Evolutionary conservation across 2,329 filamentous ascomycete species (phyloP).

Genomic region (Aspergillus glaucus): DNA sequence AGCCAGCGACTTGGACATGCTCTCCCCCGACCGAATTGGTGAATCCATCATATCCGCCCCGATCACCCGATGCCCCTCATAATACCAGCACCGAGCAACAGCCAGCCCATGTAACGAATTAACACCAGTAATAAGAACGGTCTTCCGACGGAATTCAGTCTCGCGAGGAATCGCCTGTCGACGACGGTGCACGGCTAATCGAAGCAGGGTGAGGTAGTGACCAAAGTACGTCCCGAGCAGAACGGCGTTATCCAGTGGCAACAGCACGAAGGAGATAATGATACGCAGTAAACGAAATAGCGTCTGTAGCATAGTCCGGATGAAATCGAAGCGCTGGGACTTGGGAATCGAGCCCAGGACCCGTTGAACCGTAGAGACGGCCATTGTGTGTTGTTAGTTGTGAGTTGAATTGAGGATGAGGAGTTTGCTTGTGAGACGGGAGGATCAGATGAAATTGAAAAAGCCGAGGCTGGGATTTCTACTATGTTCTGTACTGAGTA

Average conservation of each 20-base stretch:
- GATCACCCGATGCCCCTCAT: slow-evolving; percentile 62
- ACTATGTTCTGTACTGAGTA: too few relatives aligned
- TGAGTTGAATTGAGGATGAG: neutral
- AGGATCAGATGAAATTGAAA: neutral
- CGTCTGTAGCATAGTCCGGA: slow-evolving; percentile 7
- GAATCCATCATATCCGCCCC: slow-evolving; percentile 58
- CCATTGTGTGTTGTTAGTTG: slow-evolving; percentile 9
- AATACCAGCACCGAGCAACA: slow-evolving; percentile 59
- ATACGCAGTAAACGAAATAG: slow-evolving; percentile 22
- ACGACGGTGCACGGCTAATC: slow-evolving; percentile 11
- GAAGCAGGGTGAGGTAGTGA: slow-evolving; percentile 21
- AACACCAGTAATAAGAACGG: slow-evolving; percentile 65
- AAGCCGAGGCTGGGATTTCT: neutral
- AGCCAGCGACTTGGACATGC: slow-evolving; percentile 53
- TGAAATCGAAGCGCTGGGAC: slow-evolving; percentile 5
- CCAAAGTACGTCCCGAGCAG: slow-evolving; percentile 33
- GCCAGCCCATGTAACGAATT: slow-evolving; percentile 65
- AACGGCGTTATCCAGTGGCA: slow-evolving; percentile 47
- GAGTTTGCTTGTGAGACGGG: neutral
- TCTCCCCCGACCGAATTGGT: slow-evolving; percentile 46
- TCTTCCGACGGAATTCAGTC: slow-evolving; percentile 42
- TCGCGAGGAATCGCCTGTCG: slow-evolving; percentile 21
- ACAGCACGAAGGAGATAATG: slow-evolving; percentile 20
- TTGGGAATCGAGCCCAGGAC: slow-evolving; percentile 8
- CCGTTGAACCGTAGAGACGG: slow-evolving; percentile 13